Percentiles rank a stretch among this genome's conserved stretches.
Evolutionary conservation across 352 stramenopile species (phyloP).

Genomic region (Thalassiosira allenii): DNA sequence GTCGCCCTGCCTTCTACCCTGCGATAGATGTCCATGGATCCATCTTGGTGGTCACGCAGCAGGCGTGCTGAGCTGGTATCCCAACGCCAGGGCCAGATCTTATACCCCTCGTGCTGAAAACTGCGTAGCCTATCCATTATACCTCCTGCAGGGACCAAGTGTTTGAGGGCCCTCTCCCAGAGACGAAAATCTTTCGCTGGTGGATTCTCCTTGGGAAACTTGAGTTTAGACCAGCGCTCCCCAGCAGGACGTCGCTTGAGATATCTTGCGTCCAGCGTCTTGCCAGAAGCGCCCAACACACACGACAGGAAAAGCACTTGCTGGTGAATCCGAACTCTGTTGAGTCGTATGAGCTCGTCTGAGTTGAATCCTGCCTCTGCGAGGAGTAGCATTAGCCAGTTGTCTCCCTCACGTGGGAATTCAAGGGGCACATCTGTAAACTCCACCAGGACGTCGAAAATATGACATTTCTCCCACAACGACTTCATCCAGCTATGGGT

Average conservation of each 20-base stretch:
- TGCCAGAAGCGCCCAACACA: neutral
- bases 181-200: neutral
- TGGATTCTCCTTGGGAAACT: slow-evolving; percentile 13
- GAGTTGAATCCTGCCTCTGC: neutral
- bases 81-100: slow-evolving; percentile 9
- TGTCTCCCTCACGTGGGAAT: slow-evolving; percentile 3
- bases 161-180: neutral
- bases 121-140: neutral
- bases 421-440: neutral
- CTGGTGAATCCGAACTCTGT: slow-evolving; percentile 34
- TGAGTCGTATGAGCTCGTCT: slow-evolving; percentile 1
- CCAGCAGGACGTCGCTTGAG: neutral
- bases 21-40: neutral
- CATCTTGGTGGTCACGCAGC: neutral
- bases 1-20: neutral
- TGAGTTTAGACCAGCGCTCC: slow-evolving; percentile 3
- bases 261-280: neutral
- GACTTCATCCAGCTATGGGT: slow-evolving; percentile 13
- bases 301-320: slow-evolving; percentile 36
- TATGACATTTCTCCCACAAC: slow-evolving; percentile 3
- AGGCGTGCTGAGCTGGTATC: neutral
- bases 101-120: neutral
- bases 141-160: neutral
- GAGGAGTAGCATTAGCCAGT: slow-evolving; percentile 30
- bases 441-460: neutral